Percentiles rank a stretch among this genome's conserved stretches.
Conservation (phyloP, 2,329 filamentous ascomycete genomes). For the Beauveria rudraprayagi region DNA sequence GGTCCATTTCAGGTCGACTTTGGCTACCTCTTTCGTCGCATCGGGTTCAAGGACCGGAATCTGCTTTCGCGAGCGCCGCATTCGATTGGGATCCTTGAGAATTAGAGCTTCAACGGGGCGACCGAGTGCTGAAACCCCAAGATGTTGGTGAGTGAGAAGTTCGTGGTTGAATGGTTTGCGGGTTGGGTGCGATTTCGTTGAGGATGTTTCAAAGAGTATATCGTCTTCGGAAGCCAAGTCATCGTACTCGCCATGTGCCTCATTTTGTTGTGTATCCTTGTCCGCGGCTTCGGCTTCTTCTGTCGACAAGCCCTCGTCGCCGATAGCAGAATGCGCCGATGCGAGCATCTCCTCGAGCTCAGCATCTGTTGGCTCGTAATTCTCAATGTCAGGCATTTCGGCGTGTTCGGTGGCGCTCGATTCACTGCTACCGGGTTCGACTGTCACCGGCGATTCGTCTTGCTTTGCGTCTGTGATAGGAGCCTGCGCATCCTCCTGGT, state of each 20-base stretch:
- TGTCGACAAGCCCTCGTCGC: neutral
- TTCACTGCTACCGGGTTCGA: neutral
- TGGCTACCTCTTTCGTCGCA: neutral
- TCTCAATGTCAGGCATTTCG: constrained; percentile 6
- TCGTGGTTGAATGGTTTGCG: constrained; percentile 16
- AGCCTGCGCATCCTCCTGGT: neutral
- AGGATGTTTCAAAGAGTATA: neutral
- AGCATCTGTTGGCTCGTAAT: constrained; percentile 5
- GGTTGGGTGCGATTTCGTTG: neutral
- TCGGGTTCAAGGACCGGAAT: constrained; percentile 16
- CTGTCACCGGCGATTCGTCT: neutral
- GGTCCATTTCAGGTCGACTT: constrained; percentile 23
- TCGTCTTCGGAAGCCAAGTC: constrained; percentile 6
- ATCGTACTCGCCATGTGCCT: neutral
- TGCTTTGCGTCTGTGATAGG: neutral
- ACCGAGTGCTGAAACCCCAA: constrained; percentile 28
- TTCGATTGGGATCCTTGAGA: constrained; percentile 31
- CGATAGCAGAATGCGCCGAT: neutral
- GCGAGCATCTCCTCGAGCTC: neutral
- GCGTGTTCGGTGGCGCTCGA: neutral
- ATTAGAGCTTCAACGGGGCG: constrained; percentile 37
- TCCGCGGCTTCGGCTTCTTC: neutral
- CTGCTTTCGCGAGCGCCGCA: constrained; percentile 16
- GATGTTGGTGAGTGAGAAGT: constrained; percentile 21
- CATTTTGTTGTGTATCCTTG: neutral